Evolutionary conservation across 192 early-diverging fungal genomes (phyloP).

Genomic region (Chytriomyces hyalinus): DNA sequence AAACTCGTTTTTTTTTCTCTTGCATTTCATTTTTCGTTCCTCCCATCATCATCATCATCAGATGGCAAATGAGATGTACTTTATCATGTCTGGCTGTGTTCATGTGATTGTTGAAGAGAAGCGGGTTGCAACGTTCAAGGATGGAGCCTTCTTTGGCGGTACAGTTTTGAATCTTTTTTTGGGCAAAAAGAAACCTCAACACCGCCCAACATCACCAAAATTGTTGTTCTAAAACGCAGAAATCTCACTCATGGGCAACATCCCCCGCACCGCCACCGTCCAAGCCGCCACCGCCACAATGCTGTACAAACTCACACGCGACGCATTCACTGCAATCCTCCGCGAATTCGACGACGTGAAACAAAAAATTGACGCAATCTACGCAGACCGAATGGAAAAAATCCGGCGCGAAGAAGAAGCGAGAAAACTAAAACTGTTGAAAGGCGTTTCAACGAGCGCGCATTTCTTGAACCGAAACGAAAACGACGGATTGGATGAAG

Average conservation of each 20-base stretch:
- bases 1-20: conserved; percentile 7
- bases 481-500: conserved; percentile 47
- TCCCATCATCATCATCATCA: conserved; percentile 10
- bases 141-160: conserved; percentile 47
- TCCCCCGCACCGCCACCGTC: conserved; percentile 42
- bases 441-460: neutral
- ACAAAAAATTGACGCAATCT: conserved; percentile 40
- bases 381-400: conserved; percentile 52
- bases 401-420: conserved; percentile 47
- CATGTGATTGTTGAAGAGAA: conserved; percentile 36
- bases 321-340: conserved; percentile 31
- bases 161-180: conserved; percentile 18
- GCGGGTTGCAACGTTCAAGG: conserved; percentile 24
- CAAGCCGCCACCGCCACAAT: conserved; percentile 25
- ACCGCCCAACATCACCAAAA: too few relatives aligned
- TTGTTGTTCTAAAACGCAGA: too few relatives aligned
- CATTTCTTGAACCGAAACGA: conserved; percentile 46
- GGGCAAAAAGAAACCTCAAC: too few relatives aligned
- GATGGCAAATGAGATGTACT: conserved; percentile 32
- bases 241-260: conserved; percentile 31
- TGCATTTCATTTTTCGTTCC: conserved; percentile 20
- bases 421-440: conserved; percentile 2
- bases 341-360: conserved; percentile 47
- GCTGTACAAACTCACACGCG: conserved; percentile 31
- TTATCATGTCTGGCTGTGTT: conserved; percentile 33